These are phyloP conservation scores for Xerocomus minutiporus DNA, from an alignment of 1,284 basidiomycete genomes.

Conservation along the genomic window DNA sequence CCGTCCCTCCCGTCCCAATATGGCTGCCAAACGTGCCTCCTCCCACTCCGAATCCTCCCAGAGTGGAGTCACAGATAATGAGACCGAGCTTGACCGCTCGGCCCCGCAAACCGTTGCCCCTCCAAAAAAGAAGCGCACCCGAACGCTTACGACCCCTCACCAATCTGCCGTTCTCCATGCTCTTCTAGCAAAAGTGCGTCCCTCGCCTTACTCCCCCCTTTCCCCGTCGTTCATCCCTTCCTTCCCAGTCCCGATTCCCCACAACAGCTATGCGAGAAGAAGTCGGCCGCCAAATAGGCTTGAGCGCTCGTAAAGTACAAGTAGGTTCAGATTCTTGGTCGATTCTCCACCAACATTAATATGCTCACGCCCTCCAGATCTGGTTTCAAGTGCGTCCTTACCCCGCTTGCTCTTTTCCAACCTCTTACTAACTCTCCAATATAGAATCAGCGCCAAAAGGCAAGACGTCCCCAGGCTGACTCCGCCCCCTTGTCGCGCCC, in stretches of 20 bases:
- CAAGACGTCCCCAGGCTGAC: constrained; percentile 58
- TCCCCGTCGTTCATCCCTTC: constrained; percentile 4
- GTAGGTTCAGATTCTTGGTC: constrained; percentile 41
- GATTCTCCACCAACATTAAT: constrained; percentile 12
- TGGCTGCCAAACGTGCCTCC: constrained; percentile 25
- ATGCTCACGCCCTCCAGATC: constrained; percentile 47
- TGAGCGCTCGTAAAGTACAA: constrained; percentile 83
- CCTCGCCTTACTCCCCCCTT: neutral
- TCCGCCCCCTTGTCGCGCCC: constrained; percentile 47
- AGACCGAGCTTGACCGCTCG: constrained; percentile 39
- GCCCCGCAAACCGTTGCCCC: constrained; percentile 37
- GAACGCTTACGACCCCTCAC: constrained; percentile 78
- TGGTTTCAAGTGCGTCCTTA: constrained; percentile 71
- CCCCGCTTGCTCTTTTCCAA: constrained; percentile 10
- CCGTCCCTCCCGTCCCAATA: constrained; percentile 12
- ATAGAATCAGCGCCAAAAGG: constrained; percentile 79
- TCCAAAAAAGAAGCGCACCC: constrained; percentile 74
- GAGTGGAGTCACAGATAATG: constrained; percentile 51
- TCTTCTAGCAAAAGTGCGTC: constrained; percentile 67
- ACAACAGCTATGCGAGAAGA: constrained; percentile 81
- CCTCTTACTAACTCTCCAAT: constrained; percentile 18
- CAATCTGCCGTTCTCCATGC: constrained; percentile 78
- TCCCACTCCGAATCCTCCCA: constrained; percentile 42
- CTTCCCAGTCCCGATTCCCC: constrained; percentile 71
- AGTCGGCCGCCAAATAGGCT: constrained; percentile 74